Percentiles rank a stretch among this genome's conserved stretches.
These are phyloP conservation scores for Gossypium trilobum DNA, from an alignment of 441 rosid species.

Conservation along the genomic window DNA sequence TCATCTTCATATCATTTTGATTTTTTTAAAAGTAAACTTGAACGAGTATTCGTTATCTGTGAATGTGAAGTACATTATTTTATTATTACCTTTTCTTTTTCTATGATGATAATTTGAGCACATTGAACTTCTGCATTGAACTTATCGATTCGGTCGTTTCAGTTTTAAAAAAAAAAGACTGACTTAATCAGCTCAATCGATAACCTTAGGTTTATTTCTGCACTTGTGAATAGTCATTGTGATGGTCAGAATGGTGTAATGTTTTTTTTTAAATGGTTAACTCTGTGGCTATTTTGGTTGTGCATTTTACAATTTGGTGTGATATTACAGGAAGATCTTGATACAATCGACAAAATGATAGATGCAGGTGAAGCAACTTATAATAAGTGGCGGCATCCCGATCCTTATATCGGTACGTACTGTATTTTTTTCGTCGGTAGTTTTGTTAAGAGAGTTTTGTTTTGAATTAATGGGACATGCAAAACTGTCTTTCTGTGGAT, in stretches of 20 bases:
- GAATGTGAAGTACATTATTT: no score
- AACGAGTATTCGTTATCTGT: neutral
- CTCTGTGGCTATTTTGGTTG: neutral
- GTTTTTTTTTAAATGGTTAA: neutral
- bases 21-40: neutral
- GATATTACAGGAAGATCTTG: conserved; percentile 57
- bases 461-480: neutral
- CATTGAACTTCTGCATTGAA: neutral
- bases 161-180: no score
- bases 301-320: neutral
- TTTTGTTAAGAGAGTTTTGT: neutral
- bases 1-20: neutral
- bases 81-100: neutral
- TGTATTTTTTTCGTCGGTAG: neutral
- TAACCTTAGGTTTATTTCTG: no score
- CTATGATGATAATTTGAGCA: neutral
- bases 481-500: neutral
- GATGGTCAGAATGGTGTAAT: neutral
- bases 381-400: conserved; percentile 88
- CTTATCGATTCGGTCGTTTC: neutral
- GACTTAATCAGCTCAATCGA: no score
- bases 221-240: neutral
- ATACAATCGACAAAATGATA: conserved; percentile 69
- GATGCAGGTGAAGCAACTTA: conserved; percentile 61
- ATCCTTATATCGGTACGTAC: conserved; percentile 77